These are phyloP conservation scores for Eucalyptus sp. DNA, from an alignment of 345 rosid species.

Conservation along the genomic window DNA sequence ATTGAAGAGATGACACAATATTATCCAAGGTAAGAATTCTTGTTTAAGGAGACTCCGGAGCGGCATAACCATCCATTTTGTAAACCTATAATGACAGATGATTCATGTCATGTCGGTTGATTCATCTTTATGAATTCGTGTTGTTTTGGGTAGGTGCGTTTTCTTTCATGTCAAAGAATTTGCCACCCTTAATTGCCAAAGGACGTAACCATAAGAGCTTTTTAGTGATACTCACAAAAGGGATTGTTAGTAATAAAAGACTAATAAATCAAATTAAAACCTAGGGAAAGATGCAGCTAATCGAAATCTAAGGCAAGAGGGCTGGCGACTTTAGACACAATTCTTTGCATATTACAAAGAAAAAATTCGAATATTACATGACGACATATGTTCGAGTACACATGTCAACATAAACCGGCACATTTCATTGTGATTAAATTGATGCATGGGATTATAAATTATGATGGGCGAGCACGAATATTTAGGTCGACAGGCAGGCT, in stretches of 20 bases:
- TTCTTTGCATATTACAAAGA: too few relatives aligned
- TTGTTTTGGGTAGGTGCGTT: not conserved
- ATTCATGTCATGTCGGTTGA: not conserved
- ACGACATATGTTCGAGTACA: not conserved
- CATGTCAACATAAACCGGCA: not conserved
- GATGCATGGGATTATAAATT: not conserved
- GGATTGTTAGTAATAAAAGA: not conserved
- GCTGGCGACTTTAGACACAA: not conserved
- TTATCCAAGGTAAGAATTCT: not conserved
- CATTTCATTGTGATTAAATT: not conserved
- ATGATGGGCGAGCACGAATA: not conserved
- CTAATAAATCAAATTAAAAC: not conserved
- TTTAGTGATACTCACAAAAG: not conserved
- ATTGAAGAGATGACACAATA: not conserved
- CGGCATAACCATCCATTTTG: rapidly evolving
- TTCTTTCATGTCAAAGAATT: not conserved
- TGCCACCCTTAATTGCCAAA: not conserved
- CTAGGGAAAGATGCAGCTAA: not conserved
- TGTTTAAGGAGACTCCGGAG: rapidly evolving
- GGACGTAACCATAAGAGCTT: not conserved
- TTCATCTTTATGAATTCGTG: not conserved
- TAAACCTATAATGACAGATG: rapidly evolving
- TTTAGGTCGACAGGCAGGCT: not conserved
- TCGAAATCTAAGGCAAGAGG: not conserved
- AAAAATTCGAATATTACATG: not conserved